phyloP scores from a whole-genome alignment of 306 rosid genomes.

The Medicago arabica region DNA sequence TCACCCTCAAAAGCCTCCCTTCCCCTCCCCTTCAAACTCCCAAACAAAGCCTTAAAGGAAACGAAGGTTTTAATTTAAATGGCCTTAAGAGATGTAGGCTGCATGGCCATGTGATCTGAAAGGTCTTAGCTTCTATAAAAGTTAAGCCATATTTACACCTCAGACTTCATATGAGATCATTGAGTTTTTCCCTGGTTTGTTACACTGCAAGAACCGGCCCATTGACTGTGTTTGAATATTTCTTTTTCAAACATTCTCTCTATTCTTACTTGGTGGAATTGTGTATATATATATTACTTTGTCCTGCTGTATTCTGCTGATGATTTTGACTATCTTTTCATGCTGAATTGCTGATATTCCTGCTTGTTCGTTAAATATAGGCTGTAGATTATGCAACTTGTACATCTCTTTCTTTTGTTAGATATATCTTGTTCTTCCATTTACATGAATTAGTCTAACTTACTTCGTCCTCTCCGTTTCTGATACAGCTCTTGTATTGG shows the following conservation, averaged over 20 bases:
- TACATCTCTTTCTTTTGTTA: slow-evolving; percentile 17
- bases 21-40: no score
- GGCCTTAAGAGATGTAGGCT: slow-evolving; percentile 7
- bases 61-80: not conserved
- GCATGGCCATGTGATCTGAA: slow-evolving; percentile 6
- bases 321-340: slow-evolving; percentile 21
- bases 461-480: slow-evolving; percentile 36
- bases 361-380: slow-evolving; percentile 8
- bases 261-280: slow-evolving; percentile 23
- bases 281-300: slow-evolving; percentile 3
- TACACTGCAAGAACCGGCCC: not conserved
- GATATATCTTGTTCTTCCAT: slow-evolving; percentile 23
- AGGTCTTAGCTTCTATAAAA: slow-evolving; percentile 9
- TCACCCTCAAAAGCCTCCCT: no score
- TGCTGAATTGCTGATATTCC: slow-evolving; percentile 29
- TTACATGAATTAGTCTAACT: slow-evolving; percentile 47
- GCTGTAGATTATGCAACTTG: slow-evolving; percentile 24
- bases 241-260: slow-evolving; percentile 18
- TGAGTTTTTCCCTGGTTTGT: slow-evolving; percentile 2
- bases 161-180: not conserved
- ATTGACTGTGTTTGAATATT: slow-evolving; percentile 16
- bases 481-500: slow-evolving; percentile 75
- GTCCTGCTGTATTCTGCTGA: not conserved
- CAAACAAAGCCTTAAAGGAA: not conserved
- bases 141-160: slow-evolving; percentile 1